Conservation (phyloP, 2,329 filamentous ascomycete genomes). For the Cryphonectria nitschkei region DNA sequence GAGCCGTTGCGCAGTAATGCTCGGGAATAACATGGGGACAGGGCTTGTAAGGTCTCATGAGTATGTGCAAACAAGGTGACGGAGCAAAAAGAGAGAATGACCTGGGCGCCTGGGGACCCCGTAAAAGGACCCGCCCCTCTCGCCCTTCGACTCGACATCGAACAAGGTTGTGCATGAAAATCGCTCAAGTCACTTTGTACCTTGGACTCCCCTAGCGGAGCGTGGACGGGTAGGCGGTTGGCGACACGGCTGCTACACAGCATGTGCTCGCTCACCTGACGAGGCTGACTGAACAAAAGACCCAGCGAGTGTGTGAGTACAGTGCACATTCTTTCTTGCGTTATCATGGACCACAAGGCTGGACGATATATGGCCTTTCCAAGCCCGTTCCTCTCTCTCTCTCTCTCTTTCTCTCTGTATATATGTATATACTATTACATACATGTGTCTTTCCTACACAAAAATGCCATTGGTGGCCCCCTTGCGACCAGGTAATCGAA, state of each 20-base stretch:
- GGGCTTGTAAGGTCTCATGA: neutral
- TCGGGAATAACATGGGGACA: slow-evolving; percentile 14
- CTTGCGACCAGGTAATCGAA: neutral
- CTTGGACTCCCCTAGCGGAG: neutral
- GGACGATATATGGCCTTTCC: no score
- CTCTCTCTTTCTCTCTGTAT: no score
- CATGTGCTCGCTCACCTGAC: neutral
- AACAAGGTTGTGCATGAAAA: slow-evolving; percentile 2
- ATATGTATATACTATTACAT: no score
- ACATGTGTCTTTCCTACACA: no score
- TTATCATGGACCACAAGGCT: no score
- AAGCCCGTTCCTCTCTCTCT: no score
- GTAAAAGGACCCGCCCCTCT: neutral
- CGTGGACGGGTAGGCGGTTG: neutral
- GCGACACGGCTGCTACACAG: neutral
- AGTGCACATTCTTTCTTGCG: neutral
- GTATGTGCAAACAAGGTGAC: neutral
- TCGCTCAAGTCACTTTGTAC: slow-evolving; percentile 8
- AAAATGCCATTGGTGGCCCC: no score
- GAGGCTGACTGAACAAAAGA: neutral
- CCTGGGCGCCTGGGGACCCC: neutral
- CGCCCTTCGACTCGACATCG: neutral
- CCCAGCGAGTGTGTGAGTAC: no score
- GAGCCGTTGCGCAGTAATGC: slow-evolving; percentile 3
- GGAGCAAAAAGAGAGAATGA: neutral